These are phyloP conservation scores for Colletotrichum aenigma DNA, from an alignment of 2,329 filamentous ascomycete species.

Conservation along the genomic window DNA sequence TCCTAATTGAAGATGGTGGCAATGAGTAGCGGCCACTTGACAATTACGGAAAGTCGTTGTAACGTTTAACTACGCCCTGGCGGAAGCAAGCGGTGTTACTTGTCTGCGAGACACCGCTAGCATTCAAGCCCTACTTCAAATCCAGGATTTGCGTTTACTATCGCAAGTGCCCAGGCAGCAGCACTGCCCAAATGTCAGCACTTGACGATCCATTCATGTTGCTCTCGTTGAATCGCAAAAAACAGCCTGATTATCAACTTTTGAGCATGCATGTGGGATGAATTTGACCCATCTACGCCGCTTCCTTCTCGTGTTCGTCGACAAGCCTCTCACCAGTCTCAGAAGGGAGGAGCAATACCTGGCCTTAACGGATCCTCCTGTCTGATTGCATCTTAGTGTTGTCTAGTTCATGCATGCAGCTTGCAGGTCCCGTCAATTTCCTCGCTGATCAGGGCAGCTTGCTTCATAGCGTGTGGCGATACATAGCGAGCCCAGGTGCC, in stretches of 20 bases:
- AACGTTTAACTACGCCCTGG: background rate
- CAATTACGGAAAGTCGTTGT: background rate
- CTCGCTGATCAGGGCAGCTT: background rate
- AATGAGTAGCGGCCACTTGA: background rate
- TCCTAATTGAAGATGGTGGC: background rate
- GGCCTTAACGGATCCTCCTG: background rate
- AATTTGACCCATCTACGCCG: background rate
- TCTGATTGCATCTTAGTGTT: background rate
- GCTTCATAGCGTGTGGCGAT: background rate
- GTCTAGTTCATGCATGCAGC: background rate
- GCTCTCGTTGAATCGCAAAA: background rate
- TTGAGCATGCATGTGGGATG: background rate
- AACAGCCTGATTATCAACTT: background rate
- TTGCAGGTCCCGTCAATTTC: background rate
- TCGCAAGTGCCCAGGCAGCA: background rate
- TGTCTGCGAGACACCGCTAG: background rate
- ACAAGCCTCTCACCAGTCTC: background rate
- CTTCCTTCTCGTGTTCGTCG: background rate
- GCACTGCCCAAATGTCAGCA: background rate
- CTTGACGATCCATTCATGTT: background rate
- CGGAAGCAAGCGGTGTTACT: background rate
- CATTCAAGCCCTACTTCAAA: background rate
- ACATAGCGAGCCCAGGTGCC: background rate
- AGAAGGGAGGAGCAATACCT: background rate
- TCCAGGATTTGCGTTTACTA: background rate